phyloP scores from a whole-genome alignment of 139 green algal species.

The Chlamydomonas eustigma region DNA sequence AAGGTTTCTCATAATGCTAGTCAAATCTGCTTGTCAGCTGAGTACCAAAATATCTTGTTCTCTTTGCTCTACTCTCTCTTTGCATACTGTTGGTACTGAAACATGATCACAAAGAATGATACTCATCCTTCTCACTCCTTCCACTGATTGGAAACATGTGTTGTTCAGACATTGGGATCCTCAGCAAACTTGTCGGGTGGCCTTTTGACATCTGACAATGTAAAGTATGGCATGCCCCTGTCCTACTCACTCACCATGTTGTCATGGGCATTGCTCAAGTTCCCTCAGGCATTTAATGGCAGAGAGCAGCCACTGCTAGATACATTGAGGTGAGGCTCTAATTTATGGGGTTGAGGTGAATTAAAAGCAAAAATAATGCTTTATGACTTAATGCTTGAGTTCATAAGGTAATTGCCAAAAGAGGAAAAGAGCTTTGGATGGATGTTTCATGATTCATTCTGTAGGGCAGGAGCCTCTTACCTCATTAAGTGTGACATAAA shows the following conservation, averaged over 20 bases:
- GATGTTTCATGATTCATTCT: too few relatives aligned
- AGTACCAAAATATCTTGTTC: too few relatives aligned
- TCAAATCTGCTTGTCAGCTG: too few relatives aligned
- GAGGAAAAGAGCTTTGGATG: too few relatives aligned
- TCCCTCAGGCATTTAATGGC: background rate
- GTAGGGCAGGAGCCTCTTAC: background rate
- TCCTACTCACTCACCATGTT: constrained; percentile 16
- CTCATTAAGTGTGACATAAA: constrained; percentile 12
- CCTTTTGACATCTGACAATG: constrained; percentile 7
- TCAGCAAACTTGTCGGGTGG: background rate
- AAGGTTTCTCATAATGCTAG: too few relatives aligned
- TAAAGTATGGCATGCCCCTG: background rate
- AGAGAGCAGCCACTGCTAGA: background rate
- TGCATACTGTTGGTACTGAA: too few relatives aligned
- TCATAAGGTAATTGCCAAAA: too few relatives aligned
- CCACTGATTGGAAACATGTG: background rate
- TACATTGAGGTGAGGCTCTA: background rate
- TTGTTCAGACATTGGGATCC: background rate
- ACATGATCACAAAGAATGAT: too few relatives aligned
- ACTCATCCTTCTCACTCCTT: background rate
- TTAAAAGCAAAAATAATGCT: too few relatives aligned
- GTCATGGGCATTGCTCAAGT: constrained; percentile 12
- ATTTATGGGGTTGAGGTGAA: too few relatives aligned
- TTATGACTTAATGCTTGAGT: too few relatives aligned
- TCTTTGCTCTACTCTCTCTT: too few relatives aligned